These are phyloP conservation scores for Colletotrichum incanum DNA, from an alignment of 2,329 filamentous ascomycete genomes.

Conservation along the genomic window DNA sequence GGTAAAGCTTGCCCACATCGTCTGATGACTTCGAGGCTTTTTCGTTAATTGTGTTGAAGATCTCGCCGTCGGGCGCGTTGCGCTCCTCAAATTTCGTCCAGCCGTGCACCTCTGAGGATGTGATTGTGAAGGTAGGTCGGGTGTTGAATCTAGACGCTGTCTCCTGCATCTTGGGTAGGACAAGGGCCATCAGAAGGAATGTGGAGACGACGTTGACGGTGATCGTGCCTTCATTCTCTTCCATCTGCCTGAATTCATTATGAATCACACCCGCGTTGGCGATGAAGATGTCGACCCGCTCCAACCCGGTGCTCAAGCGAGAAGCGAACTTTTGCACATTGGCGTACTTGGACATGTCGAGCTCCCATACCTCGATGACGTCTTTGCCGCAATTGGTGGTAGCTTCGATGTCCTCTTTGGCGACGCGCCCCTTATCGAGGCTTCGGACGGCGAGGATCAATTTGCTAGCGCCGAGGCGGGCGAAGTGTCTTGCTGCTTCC, in stretches of 20 bases:
- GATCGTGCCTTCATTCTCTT: constrained; percentile 64
- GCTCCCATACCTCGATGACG: constrained; percentile 64
- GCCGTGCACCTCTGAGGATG: constrained; percentile 49
- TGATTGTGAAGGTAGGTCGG: constrained; percentile 49
- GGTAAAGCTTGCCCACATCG: constrained; percentile 46
- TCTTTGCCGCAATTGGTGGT: constrained; percentile 45
- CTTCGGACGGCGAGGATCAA: constrained; percentile 44
- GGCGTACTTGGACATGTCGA: constrained; percentile 65
- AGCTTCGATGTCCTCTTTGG: constrained; percentile 55
- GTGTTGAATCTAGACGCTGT: constrained; percentile 48
- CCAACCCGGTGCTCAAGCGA: constrained; percentile 53
- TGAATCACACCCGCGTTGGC: constrained; percentile 61
- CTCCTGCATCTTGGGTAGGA: constrained; percentile 67
- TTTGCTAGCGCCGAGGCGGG: constrained; percentile 39
- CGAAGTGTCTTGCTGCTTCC: constrained; percentile 53
- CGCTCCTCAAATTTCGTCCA: constrained; percentile 49
- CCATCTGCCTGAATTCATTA: constrained; percentile 51
- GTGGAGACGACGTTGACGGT: constrained; percentile 70
- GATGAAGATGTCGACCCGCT: constrained; percentile 61
- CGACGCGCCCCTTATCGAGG: constrained; percentile 47
- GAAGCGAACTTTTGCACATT: constrained; percentile 62
- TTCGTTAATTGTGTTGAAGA: constrained; percentile 51
- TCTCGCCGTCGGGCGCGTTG: constrained; percentile 46
- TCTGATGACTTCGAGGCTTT: constrained; percentile 24
- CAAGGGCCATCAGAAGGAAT: constrained; percentile 63